These are phyloP conservation scores for Amphicarpaea edgeworthii DNA, from an alignment of 306 rosid genomes.

Conservation along the genomic window DNA sequence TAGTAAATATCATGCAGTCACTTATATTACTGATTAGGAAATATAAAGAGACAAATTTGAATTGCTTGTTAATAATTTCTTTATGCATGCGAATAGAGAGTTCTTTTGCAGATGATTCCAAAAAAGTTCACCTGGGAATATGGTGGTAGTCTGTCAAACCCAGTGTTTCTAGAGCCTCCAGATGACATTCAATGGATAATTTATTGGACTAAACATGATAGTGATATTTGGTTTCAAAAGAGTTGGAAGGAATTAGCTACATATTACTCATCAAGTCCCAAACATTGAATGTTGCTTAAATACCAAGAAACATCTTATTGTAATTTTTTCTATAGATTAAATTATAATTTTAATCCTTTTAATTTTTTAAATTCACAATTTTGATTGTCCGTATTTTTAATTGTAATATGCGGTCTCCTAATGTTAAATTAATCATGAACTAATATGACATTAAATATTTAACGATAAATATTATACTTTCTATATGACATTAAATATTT, in stretches of 20 bases:
- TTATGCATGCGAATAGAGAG: background rate
- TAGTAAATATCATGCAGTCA: too few species aligned
- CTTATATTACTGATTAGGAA: too few species aligned
- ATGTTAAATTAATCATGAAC: too few species aligned
- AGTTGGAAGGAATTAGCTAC: background rate
- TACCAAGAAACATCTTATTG: background rate
- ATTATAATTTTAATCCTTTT: too few species aligned
- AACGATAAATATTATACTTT: too few species aligned
- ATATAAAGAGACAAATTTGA: too few species aligned
- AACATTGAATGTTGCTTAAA: constrained; percentile 10
- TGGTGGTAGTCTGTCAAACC: background rate
- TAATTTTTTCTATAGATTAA: too few species aligned
- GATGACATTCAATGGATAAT: background rate
- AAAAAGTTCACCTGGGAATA: background rate
- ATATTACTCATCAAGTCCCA: constrained; percentile 1
- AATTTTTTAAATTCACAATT: too few species aligned
- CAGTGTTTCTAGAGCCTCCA: background rate
- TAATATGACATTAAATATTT: too few species aligned
- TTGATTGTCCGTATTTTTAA: too few species aligned
- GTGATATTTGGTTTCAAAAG: background rate
- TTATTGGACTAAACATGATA: background rate
- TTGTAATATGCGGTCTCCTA: too few species aligned
- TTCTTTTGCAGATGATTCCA: constrained; percentile 8
- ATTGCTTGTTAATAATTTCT: background rate
- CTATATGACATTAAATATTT: too few species aligned